These are phyloP conservation scores for Rosa chinensis DNA, from an alignment of 306 rosid species.

Conservation along the genomic window DNA sequence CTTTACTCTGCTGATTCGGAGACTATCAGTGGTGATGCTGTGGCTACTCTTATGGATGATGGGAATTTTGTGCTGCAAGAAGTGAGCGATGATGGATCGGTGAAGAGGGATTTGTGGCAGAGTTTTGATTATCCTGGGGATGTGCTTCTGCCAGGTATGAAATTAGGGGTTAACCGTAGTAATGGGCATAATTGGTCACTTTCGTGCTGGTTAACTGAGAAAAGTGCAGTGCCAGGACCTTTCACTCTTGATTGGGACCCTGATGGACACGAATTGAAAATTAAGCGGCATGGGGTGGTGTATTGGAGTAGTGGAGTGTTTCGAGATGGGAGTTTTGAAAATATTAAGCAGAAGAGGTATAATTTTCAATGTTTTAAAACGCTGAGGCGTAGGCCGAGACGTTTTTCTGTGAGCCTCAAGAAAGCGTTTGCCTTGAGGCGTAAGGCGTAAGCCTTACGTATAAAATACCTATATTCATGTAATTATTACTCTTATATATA, in stretches of 20 bases:
- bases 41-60: too few species aligned
- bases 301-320: conserved; percentile 10
- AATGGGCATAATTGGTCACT: neutral
- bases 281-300: neutral
- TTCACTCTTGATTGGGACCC: conserved; percentile 12
- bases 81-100: neutral
- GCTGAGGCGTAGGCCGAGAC: too few species aligned
- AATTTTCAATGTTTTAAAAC: neutral
- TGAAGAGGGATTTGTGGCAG: neutral
- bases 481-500: too few species aligned
- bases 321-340: neutral
- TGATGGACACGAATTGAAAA: neutral
- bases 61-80: too few species aligned
- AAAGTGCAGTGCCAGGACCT: neutral
- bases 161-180: neutral
- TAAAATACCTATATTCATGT: too few species aligned
- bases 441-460: too few species aligned
- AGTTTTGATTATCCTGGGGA: conserved; percentile 9
- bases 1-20: too few species aligned
- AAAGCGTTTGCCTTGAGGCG: too few species aligned
- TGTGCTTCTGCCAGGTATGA: conserved; percentile 9
- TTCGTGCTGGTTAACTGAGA: neutral
- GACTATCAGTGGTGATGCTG: too few species aligned
- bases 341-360: neutral
- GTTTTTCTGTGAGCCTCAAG: too few species aligned